A percentile compares a stretch with the other conserved stretches of the same genome.
phyloP scores from a whole-genome alignment of 2,329 filamentous ascomycete species.

The Capronia coronata region DNA sequence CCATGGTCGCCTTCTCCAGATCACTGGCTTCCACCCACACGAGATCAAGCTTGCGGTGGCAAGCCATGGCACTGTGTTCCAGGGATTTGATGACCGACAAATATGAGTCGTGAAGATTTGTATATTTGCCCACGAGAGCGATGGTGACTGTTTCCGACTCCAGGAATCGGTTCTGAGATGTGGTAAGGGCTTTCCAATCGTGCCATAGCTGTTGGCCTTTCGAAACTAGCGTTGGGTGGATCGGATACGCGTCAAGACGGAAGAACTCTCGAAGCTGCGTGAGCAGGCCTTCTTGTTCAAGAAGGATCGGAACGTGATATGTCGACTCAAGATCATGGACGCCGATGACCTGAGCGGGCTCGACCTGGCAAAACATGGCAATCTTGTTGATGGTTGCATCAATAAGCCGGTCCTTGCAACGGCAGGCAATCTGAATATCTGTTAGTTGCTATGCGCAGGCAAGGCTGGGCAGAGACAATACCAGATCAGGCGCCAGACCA shows the following conservation, averaged over 20 bases:
- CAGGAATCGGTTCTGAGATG: slow-evolving; percentile 58
- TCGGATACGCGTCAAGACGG: slow-evolving; percentile 53
- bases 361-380: slow-evolving; percentile 80
- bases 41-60: slow-evolving; percentile 69
- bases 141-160: slow-evolving; percentile 62
- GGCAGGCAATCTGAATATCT: slow-evolving; percentile 69
- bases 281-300: slow-evolving; percentile 73
- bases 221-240: slow-evolving; percentile 49
- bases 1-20: slow-evolving; percentile 62
- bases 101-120: slow-evolving; percentile 76
- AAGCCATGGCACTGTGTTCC: slow-evolving; percentile 86
- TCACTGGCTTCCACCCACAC: slow-evolving; percentile 79
- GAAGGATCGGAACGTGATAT: slow-evolving; percentile 91
- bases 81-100: slow-evolving; percentile 77
- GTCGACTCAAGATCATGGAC: slow-evolving; percentile 84
- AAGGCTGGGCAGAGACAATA: slow-evolving; percentile 35
- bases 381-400: slow-evolving; percentile 75
- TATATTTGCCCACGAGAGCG: slow-evolving; percentile 89
- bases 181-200: slow-evolving; percentile 68
- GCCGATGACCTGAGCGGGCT: slow-evolving; percentile 73
- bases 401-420: slow-evolving; percentile 72
- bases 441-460: slow-evolving; percentile 19
- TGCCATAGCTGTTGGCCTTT: slow-evolving; percentile 68
- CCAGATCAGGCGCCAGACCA: slow-evolving; percentile 65
- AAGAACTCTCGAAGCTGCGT: slow-evolving; percentile 60